Conservation (phyloP, 2,329 filamentous ascomycete species). For the Periconia macrospinosa region DNA sequence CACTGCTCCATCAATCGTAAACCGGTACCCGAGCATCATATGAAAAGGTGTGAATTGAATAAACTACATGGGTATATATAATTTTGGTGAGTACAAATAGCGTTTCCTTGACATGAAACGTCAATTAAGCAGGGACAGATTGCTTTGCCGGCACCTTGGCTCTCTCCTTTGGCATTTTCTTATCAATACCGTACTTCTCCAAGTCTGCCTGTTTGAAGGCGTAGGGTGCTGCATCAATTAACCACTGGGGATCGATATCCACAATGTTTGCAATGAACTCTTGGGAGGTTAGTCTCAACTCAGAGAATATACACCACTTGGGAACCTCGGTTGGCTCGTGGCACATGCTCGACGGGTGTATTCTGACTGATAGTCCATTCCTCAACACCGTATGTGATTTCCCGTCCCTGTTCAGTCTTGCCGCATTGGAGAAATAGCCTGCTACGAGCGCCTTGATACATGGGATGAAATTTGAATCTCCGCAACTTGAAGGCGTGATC, state of each 20-base stretch:
- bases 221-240: slow-evolving; percentile 88
- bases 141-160: slow-evolving; percentile 31
- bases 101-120: too few species aligned
- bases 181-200: slow-evolving; percentile 74
- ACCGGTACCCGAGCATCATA: neutral
- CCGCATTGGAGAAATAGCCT: slow-evolving; percentile 94
- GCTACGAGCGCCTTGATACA: slow-evolving; percentile 88
- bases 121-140: neutral
- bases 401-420: slow-evolving; percentile 78
- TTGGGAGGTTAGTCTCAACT: slow-evolving; percentile 79
- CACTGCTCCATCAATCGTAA: too few species aligned
- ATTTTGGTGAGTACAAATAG: too few species aligned
- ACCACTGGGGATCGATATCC: slow-evolving; percentile 81
- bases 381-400: slow-evolving; percentile 91
- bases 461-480: slow-evolving; percentile 70
- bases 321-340: slow-evolving; percentile 67
- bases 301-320: slow-evolving; percentile 86
- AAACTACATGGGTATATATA: too few species aligned
- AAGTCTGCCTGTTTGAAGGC: slow-evolving; percentile 92
- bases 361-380: slow-evolving; percentile 82
- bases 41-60: too few species aligned
- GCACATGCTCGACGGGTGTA: slow-evolving; percentile 74
- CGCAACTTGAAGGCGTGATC: slow-evolving; percentile 69
- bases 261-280: slow-evolving; percentile 91
- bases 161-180: slow-evolving; percentile 69